Conservation (phyloP, 2,329 filamentous ascomycete genomes). For the Xenoacremonium recifei region DNA sequence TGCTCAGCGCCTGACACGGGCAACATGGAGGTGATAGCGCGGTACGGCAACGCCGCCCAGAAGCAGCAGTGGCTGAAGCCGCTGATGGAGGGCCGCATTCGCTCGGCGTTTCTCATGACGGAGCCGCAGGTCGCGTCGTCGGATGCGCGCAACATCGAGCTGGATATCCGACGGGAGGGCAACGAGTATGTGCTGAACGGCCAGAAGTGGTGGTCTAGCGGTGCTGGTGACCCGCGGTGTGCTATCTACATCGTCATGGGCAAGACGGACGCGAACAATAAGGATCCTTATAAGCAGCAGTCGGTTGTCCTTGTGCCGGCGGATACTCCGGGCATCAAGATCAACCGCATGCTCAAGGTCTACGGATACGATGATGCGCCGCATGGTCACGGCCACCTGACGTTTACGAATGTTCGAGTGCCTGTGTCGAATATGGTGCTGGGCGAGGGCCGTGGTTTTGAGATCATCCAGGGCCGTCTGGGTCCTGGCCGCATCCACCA, state of each 20-base stretch:
- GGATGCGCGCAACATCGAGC: conserved; percentile 89
- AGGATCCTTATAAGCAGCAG: conserved; percentile 82
- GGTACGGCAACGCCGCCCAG: conserved; percentile 83
- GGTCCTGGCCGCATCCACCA: conserved; percentile 97
- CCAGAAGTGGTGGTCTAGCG: conserved; percentile 99
- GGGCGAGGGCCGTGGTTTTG: conserved; percentile 90
- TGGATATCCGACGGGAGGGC: conserved; percentile 79
- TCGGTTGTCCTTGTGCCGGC: conserved; percentile 89
- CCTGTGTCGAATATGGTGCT: conserved; percentile 82
- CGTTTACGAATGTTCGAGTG: conserved; percentile 86
- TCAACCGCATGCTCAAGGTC: conserved; percentile 89
- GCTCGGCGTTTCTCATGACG: conserved; percentile 91
- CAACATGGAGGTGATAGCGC: conserved; percentile 93
- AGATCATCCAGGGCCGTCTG: conserved; percentile 96
- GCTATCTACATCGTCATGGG: conserved; percentile 96
- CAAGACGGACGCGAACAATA: conserved; percentile 76
- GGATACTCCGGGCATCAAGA: conserved; percentile 78
- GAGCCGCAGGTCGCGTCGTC: conserved; percentile 85
- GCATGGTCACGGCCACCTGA: conserved; percentile 92
- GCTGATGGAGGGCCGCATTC: conserved; percentile 79
- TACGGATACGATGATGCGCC: conserved; percentile 98
- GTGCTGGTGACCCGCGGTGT: conserved; percentile 89
- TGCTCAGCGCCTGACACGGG: conserved; percentile 90
- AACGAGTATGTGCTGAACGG: conserved; percentile 91
- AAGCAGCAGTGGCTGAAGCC: conserved; percentile 82